phyloP scores from a whole-genome alignment of 1,284 basidiomycete species.

The Sphaerobolus stellatus region DNA sequence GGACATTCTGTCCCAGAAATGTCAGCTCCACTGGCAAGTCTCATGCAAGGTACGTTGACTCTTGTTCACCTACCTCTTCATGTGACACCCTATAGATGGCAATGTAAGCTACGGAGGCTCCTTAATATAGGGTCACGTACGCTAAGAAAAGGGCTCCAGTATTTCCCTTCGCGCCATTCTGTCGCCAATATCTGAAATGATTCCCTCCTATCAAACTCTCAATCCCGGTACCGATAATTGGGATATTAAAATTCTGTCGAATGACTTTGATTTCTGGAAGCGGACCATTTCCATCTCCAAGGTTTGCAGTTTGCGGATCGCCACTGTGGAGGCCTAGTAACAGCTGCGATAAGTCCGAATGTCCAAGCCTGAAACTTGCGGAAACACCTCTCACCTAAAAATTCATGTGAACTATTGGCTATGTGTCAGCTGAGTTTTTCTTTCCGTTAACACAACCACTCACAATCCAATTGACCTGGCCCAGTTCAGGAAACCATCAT shows the following conservation, averaged over 20 bases:
- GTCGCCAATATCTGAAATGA: slow-evolving; percentile 68
- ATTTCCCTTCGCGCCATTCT: slow-evolving; percentile 61
- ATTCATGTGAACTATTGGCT: too few species aligned
- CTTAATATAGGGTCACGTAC: slow-evolving; percentile 36
- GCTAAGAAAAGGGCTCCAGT: slow-evolving; percentile 69
- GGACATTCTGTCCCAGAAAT: slow-evolving; percentile 29
- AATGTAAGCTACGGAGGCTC: slow-evolving; percentile 5
- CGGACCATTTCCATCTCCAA: slow-evolving; percentile 66
- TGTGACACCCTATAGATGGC: slow-evolving; percentile 48
- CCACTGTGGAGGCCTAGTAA: slow-evolving; percentile 51
- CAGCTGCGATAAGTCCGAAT: background rate
- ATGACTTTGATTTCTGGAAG: slow-evolving; percentile 65
- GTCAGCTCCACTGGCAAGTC: background rate
- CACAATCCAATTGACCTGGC: slow-evolving; percentile 67
- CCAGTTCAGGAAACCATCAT: slow-evolving; percentile 57
- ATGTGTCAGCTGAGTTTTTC: too few species aligned
- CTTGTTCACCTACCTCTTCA: slow-evolving; percentile 45
- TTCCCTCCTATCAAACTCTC: slow-evolving; percentile 66
- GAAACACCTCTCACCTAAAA: too few species aligned
- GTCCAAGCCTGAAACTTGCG: too few species aligned
- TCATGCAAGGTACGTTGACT: background rate
- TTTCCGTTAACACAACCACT: too few species aligned
- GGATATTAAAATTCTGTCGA: slow-evolving; percentile 63
- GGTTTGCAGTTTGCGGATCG: slow-evolving; percentile 60
- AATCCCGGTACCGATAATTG: slow-evolving; percentile 58